phyloP scores from a whole-genome alignment of 2,329 filamentous ascomycete species.

The Botryotinia convoluta region DNA sequence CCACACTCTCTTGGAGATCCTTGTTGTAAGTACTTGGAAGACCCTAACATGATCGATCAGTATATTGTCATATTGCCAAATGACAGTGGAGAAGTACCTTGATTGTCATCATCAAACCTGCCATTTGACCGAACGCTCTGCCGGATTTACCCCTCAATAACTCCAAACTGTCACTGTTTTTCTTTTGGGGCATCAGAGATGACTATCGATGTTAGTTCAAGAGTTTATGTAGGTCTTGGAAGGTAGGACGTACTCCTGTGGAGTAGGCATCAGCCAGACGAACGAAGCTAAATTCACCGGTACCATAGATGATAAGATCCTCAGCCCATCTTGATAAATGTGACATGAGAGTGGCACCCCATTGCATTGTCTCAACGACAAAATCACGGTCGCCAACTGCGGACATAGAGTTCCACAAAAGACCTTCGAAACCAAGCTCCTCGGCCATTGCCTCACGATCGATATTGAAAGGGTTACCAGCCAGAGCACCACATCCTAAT shows the following conservation, averaged over 20 bases:
- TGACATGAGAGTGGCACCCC: slow-evolving; percentile 73
- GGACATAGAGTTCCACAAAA: slow-evolving; percentile 75
- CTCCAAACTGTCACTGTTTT: slow-evolving; percentile 73
- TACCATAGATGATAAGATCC: slow-evolving; percentile 81
- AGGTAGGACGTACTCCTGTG: slow-evolving; percentile 50
- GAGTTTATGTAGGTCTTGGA: background rate
- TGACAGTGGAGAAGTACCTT: slow-evolving; percentile 37
- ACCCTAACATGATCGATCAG: slow-evolving; percentile 47
- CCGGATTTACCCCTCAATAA: slow-evolving; percentile 76
- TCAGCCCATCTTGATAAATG: slow-evolving; percentile 78
- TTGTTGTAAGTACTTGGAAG: slow-evolving; percentile 50
- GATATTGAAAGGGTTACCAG: slow-evolving; percentile 79
- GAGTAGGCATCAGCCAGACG: slow-evolving; percentile 75
- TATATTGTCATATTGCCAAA: background rate
- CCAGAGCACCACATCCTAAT: slow-evolving; percentile 54
- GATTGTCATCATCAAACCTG: slow-evolving; percentile 68
- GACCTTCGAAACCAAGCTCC: slow-evolving; percentile 75
- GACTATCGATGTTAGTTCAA: slow-evolving; percentile 19
- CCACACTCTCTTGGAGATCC: slow-evolving; percentile 69
- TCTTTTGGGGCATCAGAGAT: slow-evolving; percentile 58
- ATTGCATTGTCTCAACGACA: slow-evolving; percentile 77
- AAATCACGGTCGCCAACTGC: slow-evolving; percentile 68
- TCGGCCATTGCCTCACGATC: slow-evolving; percentile 75
- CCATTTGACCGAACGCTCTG: slow-evolving; percentile 76
- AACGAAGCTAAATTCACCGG: slow-evolving; percentile 68